A percentile compares a stretch with the other conserved stretches of the same genome.
phyloP scores from a whole-genome alignment of 176 grass and related monocot species.

The Eragrostis curvula region DNA sequence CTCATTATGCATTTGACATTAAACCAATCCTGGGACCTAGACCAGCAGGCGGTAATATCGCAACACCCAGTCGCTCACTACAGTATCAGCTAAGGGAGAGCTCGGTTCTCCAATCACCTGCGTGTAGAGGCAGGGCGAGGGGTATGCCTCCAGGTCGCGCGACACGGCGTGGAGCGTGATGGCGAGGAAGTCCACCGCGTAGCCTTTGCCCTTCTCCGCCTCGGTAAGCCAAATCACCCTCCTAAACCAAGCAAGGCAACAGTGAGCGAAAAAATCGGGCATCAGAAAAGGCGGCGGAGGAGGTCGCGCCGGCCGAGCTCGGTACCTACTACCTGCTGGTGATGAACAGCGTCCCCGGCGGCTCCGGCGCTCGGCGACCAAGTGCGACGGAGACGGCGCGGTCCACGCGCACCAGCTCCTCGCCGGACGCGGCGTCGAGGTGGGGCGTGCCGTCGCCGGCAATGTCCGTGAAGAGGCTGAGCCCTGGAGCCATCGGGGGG shows the following conservation, averaged over 20 bases:
- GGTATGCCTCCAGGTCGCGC: slow-evolving; percentile 80
- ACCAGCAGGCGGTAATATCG: not conserved
- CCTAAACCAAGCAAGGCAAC: slow-evolving; percentile 38
- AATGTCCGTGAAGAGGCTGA: slow-evolving; percentile 58
- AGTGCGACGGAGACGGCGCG: slow-evolving; percentile 58
- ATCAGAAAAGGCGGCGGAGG: not conserved
- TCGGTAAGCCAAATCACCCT: slow-evolving; percentile 92
- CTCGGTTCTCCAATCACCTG: slow-evolving; percentile 60
- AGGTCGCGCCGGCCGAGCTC: not conserved
- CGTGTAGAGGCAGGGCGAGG: slow-evolving; percentile 81
- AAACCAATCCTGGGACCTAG: not conserved
- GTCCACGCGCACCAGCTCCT: slow-evolving; percentile 81
- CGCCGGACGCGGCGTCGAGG: slow-evolving; percentile 59
- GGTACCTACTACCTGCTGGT: slow-evolving; percentile 83
- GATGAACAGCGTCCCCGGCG: slow-evolving; percentile 78
- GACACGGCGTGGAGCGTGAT: slow-evolving; percentile 92
- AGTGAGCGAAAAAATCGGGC: not conserved
- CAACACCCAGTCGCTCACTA: not conserved
- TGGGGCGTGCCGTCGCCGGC: slow-evolving; percentile 50
- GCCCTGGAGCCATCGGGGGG: slow-evolving; percentile 67
- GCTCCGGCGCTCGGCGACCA: slow-evolving; percentile 54
- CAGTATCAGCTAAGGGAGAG: not conserved
- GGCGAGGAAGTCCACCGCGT: slow-evolving; percentile 77
- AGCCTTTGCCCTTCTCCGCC: slow-evolving; percentile 69
- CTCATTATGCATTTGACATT: slow-evolving; percentile 7